Conservation (phyloP, 2,329 filamentous ascomycete species). For the Monosporascus sp. region DNA sequence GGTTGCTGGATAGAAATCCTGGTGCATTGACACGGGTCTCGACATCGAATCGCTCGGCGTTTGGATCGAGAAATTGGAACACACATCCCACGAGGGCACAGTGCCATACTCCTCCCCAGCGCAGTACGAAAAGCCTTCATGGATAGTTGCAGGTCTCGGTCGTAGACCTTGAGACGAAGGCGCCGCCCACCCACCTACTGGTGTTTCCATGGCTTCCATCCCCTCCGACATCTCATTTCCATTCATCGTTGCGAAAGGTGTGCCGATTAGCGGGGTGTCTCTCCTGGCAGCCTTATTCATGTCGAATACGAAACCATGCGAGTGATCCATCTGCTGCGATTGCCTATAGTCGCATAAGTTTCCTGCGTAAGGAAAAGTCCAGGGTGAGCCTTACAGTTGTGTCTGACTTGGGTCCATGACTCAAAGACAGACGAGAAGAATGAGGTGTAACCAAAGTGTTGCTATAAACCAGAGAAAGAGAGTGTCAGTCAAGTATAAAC, state of each 20-base stretch:
- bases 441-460: slow-evolving; percentile 27
- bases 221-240: slow-evolving; percentile 44
- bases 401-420: slow-evolving; percentile 49
- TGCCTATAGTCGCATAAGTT: slow-evolving; percentile 39
- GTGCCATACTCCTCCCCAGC: slow-evolving; percentile 48
- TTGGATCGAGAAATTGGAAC: slow-evolving; percentile 44
- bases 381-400: slow-evolving; percentile 43
- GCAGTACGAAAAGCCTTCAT: slow-evolving; percentile 58
- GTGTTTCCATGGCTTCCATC: slow-evolving; percentile 41
- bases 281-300: slow-evolving; percentile 41
- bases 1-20: slow-evolving; percentile 50
- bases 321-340: slow-evolving; percentile 41
- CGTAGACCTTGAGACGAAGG: slow-evolving; percentile 46
- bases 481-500: not conserved
- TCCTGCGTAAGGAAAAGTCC: slow-evolving; percentile 5
- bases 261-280: slow-evolving; percentile 38
- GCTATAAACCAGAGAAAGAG: slow-evolving; percentile 24
- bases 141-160: slow-evolving; percentile 54
- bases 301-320: slow-evolving; percentile 42
- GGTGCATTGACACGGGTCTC: slow-evolving; percentile 53
- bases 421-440: slow-evolving; percentile 28
- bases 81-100: slow-evolving; percentile 54
- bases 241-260: slow-evolving; percentile 46
- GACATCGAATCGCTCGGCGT: slow-evolving; percentile 48
- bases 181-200: slow-evolving; percentile 50